Evolutionary conservation across 2,329 filamentous ascomycete genomes (phyloP), one percentile per base, ranked within the genome.

Genomic region (Neofusicoccum sp.): DNA sequence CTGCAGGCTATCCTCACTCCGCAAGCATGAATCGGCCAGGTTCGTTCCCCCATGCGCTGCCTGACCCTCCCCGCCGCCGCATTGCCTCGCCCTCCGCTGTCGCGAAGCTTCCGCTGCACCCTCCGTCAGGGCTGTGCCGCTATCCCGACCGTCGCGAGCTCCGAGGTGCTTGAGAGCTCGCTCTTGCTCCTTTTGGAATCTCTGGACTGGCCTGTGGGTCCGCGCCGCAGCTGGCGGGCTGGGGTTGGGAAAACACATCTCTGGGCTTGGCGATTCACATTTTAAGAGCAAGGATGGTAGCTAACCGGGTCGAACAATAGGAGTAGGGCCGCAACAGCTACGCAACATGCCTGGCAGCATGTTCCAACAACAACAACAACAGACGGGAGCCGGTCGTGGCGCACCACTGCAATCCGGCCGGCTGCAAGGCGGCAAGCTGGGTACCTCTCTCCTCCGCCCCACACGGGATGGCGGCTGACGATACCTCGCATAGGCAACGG

Each of bases 341-440:
- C 80, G 82, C 73, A 78, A 78, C 65, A 82, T 85, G 75, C 80
- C 81, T 65, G 79, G 82, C 70, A 77, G 75, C 64, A 77, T 80
- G 72, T 87, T 85, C 72, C 79, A 81, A 70, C 74, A 78, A 67
- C 22, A 78, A 67, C 22, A 22, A 22, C 83, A 80, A 70, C 82
- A 83, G 73, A 80, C 80, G 69, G 74, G 76, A 66, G 79, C 79
- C 65, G 73, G 74, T 68, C 80, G 77, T 69, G 79, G 82, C 70
- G 76, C 77, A 65, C 79, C 81, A 61, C 71, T 84, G 61, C 77
- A 79, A 60, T 78, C 81, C 34, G 76, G 76, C 66, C 77, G 82
- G 66, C 73, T 85, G 71, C 82, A 82, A 69, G 84, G 84, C 70
- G 81, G 81, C 67, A 84, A 84, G 74, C 74, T 84, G 65, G 82